These are phyloP conservation scores for Phyllosticta capitalensis DNA, from an alignment of 2,329 filamentous ascomycete species.

Conservation along the genomic window DNA sequence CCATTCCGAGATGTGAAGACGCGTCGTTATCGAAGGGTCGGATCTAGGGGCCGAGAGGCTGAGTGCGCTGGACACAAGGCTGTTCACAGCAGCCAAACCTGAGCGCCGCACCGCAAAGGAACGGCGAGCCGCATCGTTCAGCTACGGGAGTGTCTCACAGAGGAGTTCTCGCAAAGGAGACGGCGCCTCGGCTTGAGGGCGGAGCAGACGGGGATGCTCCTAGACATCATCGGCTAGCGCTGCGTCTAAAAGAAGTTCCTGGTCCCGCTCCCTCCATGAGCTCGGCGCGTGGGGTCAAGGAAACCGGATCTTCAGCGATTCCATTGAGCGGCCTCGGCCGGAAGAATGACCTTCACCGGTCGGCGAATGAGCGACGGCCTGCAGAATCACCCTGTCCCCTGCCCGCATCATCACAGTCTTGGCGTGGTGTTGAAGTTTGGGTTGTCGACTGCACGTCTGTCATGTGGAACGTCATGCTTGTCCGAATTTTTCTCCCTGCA, in stretches of 20 bases:
- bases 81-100: background rate
- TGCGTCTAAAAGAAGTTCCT: background rate
- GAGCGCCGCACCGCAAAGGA: background rate
- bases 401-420: background rate
- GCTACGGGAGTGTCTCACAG: background rate
- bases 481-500: background rate
- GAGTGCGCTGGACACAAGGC: background rate
- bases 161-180: background rate
- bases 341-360: background rate
- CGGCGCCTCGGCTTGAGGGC: background rate
- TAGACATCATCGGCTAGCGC: background rate
- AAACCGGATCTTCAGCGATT: background rate
- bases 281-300: background rate
- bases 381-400: background rate
- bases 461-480: background rate
- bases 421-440: slow-evolving; percentile 2
- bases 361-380: background rate
- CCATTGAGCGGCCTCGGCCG: background rate
- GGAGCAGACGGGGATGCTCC: background rate
- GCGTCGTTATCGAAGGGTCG: background rate
- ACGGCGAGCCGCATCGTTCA: background rate
- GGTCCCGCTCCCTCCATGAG: background rate
- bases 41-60: background rate
- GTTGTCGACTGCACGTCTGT: background rate
- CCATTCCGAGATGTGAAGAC: background rate